phyloP scores from a whole-genome alignment of 176 grass and related monocot genomes.

The Chrysopogon serrulatus region DNA sequence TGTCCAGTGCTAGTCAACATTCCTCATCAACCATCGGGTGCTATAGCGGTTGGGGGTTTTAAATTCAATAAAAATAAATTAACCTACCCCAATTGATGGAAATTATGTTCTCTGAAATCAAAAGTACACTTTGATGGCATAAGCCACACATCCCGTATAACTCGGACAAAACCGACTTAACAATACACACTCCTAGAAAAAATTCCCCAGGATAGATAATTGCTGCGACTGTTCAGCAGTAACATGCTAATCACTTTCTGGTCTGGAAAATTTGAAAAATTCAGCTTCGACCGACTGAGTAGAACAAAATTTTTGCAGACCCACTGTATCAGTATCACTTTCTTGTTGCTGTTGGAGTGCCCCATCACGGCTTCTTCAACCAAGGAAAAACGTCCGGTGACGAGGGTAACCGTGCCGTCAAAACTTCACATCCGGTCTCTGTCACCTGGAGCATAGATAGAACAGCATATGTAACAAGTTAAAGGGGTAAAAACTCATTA shows the following conservation, averaged over 20 bases:
- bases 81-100: not conserved
- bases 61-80: not conserved
- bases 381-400: slow-evolving; percentile 90
- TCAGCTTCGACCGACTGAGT: not conserved
- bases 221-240: not conserved
- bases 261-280: not conserved
- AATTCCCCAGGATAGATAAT: not conserved
- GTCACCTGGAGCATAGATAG: slow-evolving; percentile 63
- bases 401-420: slow-evolving; percentile 71
- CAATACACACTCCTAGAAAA: not conserved
- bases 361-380: slow-evolving; percentile 63
- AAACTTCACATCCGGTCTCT: slow-evolving; percentile 80
- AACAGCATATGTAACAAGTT: not conserved
- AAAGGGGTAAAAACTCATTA: not conserved
- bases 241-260: not conserved
- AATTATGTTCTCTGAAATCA: not conserved
- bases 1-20: too few species aligned
- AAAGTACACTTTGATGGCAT: not conserved
- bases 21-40: too few species aligned
- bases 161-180: not conserved
- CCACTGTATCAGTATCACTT: not conserved
- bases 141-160: not conserved
- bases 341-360: not conserved
- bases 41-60: not conserved
- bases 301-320: not conserved